Conservation (phyloP, 2,329 filamentous ascomycete genomes). For the Pseudogymnoascus verrucosus region DNA sequence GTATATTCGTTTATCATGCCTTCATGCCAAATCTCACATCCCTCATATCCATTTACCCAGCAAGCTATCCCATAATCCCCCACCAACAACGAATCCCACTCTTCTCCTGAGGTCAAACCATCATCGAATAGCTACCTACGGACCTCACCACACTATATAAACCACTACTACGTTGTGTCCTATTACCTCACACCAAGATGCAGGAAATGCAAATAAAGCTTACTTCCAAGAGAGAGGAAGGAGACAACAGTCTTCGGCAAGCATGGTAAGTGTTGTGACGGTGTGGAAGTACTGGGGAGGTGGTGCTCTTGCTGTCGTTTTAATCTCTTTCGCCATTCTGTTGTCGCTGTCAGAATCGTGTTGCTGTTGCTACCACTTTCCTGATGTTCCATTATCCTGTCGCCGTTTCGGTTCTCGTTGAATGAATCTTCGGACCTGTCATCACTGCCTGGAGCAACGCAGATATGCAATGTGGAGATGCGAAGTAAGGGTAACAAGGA, state of each 20-base stretch:
- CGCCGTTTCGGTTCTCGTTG: not conserved
- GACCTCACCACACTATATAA: not conserved
- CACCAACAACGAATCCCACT: not conserved
- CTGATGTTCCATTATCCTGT: not conserved
- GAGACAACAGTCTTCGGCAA: not conserved
- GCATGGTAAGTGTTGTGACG: too few species aligned
- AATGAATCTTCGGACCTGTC: not conserved
- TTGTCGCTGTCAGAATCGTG: not conserved
- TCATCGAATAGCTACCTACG: not conserved
- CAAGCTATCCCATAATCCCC: not conserved
- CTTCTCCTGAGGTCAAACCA: rapidly evolving
- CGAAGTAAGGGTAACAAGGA: too few species aligned
- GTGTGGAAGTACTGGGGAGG: too few species aligned
- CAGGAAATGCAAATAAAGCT: not conserved
- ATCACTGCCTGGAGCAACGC: not conserved
- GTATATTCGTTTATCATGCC: not conserved
- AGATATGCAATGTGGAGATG: too few species aligned
- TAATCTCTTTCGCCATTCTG: not conserved
- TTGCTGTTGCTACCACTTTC: not conserved
- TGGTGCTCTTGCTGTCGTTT: not conserved
- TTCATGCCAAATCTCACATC: not conserved
- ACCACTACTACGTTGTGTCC: too few species aligned
- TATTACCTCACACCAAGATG: too few species aligned
- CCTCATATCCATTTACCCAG: not conserved
- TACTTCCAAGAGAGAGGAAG: too few species aligned